Conservation (phyloP, 306 rosid genomes). For the Adenanthera pavonina region DNA sequence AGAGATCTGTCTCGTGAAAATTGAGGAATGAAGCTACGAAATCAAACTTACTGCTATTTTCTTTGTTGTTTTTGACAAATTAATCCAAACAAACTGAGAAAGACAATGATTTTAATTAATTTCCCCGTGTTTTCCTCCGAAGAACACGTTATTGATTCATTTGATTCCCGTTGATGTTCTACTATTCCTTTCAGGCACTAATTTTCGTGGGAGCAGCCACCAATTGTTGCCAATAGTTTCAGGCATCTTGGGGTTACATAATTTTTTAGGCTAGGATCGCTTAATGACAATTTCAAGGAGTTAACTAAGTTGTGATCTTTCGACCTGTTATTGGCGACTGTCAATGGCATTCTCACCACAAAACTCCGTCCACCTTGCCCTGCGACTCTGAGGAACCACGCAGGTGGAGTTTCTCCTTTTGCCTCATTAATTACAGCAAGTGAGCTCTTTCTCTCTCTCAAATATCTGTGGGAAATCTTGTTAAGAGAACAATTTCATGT, state of each 20-base stretch:
- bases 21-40: neutral
- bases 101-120: neutral
- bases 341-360: neutral
- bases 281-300: neutral
- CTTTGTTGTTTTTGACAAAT: neutral
- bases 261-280: neutral
- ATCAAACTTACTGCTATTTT: neutral
- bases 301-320: neutral
- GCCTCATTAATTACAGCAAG: conserved; percentile 1
- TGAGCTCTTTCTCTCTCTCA: conserved; percentile 9
- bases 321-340: neutral
- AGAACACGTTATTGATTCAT: neutral
- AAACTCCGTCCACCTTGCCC: neutral
- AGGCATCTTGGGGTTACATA: neutral
- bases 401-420: neutral
- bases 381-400: neutral
- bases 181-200: neutral
- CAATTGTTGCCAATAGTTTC: neutral
- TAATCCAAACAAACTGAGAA: neutral
- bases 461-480: neutral
- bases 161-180: neutral
- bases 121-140: neutral
- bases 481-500: neutral
- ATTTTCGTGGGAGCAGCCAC: neutral
- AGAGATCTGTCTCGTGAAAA: neutral